Percentiles rank a stretch among this genome's conserved stretches.
Conservation (phyloP, 306 rosid genomes). For the Notholithocarpus densiflorus region DNA sequence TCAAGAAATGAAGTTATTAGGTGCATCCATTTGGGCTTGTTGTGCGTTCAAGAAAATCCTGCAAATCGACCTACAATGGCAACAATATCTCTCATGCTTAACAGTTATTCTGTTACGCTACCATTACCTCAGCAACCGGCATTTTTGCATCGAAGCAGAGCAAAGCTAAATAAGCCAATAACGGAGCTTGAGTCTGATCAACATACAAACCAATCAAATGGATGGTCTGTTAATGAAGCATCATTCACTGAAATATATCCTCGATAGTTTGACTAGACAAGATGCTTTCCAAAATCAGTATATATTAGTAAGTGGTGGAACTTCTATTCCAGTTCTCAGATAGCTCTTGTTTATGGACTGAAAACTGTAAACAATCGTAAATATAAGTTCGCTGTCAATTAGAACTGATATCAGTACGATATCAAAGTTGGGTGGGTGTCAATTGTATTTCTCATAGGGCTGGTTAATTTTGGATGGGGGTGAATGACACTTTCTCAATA, state of each 20-base stretch:
- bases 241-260: slow-evolving; percentile 1
- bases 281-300: too few species aligned
- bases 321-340: too few species aligned
- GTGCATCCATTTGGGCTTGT: slow-evolving; percentile 38
- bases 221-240: not conserved
- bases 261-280: not conserved
- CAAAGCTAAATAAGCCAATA: not conserved
- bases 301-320: too few species aligned
- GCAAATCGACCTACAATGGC: slow-evolving; percentile 47
- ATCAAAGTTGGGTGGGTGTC: too few species aligned
- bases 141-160: slow-evolving; percentile 8
- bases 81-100: slow-evolving; percentile 40
- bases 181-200: not conserved
- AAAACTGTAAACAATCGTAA: too few species aligned
- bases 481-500: too few species aligned
- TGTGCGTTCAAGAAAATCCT: slow-evolving; percentile 47
- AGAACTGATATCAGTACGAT: not conserved
- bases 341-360: too few species aligned
- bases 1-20: too few species aligned
- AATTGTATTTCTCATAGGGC: too few species aligned
- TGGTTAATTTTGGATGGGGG: too few species aligned
- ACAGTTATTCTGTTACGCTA: slow-evolving; percentile 30
- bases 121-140: slow-evolving; percentile 35
- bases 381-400: too few species aligned
- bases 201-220: not conserved